Conservation (phyloP, 202 grass and related monocot genomes). For the Bolboschoenoplectus hybrid region DNA sequence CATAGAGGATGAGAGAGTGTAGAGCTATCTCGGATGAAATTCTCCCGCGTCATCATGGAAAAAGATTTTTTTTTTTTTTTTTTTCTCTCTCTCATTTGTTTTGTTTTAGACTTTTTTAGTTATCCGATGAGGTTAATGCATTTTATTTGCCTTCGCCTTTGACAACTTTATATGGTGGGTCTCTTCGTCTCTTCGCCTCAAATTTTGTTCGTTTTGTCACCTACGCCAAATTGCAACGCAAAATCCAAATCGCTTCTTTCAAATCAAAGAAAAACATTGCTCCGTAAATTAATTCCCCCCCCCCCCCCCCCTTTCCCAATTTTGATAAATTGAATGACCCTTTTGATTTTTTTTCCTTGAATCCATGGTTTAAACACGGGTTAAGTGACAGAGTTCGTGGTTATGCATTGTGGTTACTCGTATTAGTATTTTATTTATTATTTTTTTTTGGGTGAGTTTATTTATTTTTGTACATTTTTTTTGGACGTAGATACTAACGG, state of each 20-base stretch:
- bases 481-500: neutral
- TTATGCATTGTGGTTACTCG: too few species aligned
- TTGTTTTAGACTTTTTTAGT: neutral
- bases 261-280: neutral
- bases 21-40: neutral
- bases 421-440: neutral
- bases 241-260: neutral
- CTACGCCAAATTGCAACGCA: neutral
- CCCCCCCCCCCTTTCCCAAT: too few species aligned
- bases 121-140: neutral
- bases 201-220: constrained; percentile 34
- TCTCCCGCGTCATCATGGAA: constrained; percentile 23
- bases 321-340: neutral
- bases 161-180: neutral
- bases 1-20: neutral
- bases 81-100: neutral
- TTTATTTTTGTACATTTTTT: too few species aligned
- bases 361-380: neutral
- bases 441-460: neutral
- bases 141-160: neutral
- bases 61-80: neutral
- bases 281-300: neutral
- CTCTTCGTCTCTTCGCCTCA: constrained; percentile 36
- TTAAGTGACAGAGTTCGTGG: too few species aligned
- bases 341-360: neutral